Base-by-base conservation (phyloP, 768 basidiomycete genomes). In the Saitozyma podzolica region DNA sequence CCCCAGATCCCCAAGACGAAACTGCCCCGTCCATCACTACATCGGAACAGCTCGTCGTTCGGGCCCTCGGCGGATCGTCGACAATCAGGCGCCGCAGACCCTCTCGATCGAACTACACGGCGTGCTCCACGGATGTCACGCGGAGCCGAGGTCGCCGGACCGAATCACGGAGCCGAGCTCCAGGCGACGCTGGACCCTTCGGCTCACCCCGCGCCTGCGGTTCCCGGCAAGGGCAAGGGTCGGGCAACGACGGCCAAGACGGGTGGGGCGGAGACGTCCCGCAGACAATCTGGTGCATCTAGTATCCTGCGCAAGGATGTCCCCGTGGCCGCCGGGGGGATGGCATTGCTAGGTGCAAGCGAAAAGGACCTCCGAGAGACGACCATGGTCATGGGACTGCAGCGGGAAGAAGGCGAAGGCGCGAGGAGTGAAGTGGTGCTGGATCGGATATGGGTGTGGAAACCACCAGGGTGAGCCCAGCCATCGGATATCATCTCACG, bases 351-450 rank as follows among this genome's bases (percentile, higher is more conserved):
- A 49, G 58, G 42, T 9, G 62, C 66, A 0, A 69, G 59, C 11
- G 77, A 78, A 40, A 50, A 51, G 47, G 78, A 77, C 63, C 40
- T 75, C 50, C 68, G 76, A 40, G 78, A 79, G 49, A 79, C 76
- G 3, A 79, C 78, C 13, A 79, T 79, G 78, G 59, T 79, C 59
- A 73, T 76, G 73, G 78, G 78, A 19, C 41, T 79, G 14, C 74
- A 77, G 41, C 58, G 65, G 53, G 71, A 72, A 41, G 72, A 74
- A 42, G 29, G 40, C 13, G 51, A 64, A 45, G 56, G 40, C 13
- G 41, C 42, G 19, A 52, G 66, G 54, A 69, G 73, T 50, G 75
- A 76, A 39, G 40, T 75, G 14, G 65, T 74, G 6, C 40, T 75
- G 59, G 68, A 77, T 20, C 56, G 66, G 48, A 59, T 79, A n/a